A percentile compares a stretch with the other conserved stretches of the same genome.
phyloP scores from a whole-genome alignment of 2,329 filamentous ascomycete genomes.

The Macrophomina tecta region DNA sequence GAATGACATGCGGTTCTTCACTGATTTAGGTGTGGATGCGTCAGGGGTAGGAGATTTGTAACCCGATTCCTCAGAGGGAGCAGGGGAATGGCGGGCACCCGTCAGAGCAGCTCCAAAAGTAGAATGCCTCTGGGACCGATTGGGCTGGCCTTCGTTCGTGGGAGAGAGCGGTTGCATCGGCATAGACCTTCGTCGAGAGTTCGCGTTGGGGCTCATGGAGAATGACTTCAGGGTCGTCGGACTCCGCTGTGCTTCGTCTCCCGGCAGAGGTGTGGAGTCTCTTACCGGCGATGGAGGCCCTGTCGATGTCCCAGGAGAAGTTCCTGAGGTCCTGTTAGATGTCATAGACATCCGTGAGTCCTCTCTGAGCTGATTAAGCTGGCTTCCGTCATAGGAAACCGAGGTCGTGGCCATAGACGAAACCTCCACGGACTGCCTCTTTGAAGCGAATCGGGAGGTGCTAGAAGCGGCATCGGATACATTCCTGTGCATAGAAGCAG shows the following conservation, averaged over 20 bases:
- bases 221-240: slow-evolving; percentile 46
- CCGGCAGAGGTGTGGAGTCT: slow-evolving; percentile 35
- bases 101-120: slow-evolving; percentile 1
- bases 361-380: slow-evolving; percentile 46
- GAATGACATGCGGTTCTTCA: slow-evolving; percentile 27
- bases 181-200: slow-evolving; percentile 44
- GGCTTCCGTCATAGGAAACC: slow-evolving; percentile 42
- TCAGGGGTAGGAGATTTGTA: slow-evolving; percentile 9
- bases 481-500: slow-evolving; percentile 37
- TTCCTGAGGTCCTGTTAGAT: slow-evolving; percentile 44
- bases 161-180: slow-evolving; percentile 40
- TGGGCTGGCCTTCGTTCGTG: background rate
- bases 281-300: slow-evolving; percentile 42
- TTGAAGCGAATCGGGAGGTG: slow-evolving; percentile 37
- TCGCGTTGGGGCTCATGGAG: slow-evolving; percentile 44
- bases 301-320: slow-evolving; percentile 45
- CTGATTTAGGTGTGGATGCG: slow-evolving; percentile 1
- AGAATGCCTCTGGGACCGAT: slow-evolving; percentile 4
- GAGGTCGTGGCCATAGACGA: slow-evolving; percentile 44
- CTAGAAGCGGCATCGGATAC: slow-evolving; percentile 40
- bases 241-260: slow-evolving; percentile 38
- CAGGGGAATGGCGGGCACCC: slow-evolving; percentile 7
- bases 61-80: background rate
- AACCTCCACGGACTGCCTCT: slow-evolving; percentile 43
- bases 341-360: slow-evolving; percentile 46